These are phyloP conservation scores for Zanthoxylum bungeanum DNA, from an alignment of 345 rosid species.

Conservation along the genomic window DNA sequence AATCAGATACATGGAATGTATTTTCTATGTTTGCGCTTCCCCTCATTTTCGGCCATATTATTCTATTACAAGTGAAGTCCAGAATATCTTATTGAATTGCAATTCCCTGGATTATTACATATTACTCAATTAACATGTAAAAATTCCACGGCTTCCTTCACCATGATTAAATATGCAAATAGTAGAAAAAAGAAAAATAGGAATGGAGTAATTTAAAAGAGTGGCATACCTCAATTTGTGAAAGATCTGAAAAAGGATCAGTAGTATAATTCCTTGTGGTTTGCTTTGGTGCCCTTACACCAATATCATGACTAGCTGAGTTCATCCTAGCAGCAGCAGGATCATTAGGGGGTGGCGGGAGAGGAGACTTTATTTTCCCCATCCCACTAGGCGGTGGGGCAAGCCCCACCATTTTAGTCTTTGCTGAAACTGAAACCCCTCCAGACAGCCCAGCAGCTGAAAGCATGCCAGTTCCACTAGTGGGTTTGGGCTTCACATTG, in stretches of 20 bases:
- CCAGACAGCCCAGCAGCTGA: conserved; percentile 77
- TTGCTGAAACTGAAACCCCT: conserved; percentile 47
- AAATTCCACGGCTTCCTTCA: background rate
- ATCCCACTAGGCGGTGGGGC: conserved; percentile 79
- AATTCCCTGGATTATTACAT: background rate
- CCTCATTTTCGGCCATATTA: background rate
- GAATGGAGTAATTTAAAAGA: background rate
- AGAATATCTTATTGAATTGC: background rate
- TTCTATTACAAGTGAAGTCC: background rate
- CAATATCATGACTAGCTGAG: conserved; percentile 29
- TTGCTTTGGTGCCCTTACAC: conserved; percentile 29
- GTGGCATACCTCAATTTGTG: conserved; percentile 68
- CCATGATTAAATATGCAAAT: background rate
- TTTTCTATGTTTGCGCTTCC: background rate
- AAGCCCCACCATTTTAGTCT: conserved; percentile 60
- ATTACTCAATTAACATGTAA: background rate
- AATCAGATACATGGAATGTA: background rate
- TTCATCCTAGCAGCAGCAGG: conserved; percentile 53
- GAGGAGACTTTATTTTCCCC: conserved; percentile 64
- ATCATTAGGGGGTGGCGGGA: conserved; percentile 96
- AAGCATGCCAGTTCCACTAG: conserved; percentile 95
- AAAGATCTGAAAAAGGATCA: conserved; percentile 65
- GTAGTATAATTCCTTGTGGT: conserved; percentile 31
- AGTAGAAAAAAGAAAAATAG: background rate
- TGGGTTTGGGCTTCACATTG: conserved; percentile 83